Conservation (phyloP, 2,329 filamentous ascomycete genomes). For the Sporothrix luriei region DNA sequence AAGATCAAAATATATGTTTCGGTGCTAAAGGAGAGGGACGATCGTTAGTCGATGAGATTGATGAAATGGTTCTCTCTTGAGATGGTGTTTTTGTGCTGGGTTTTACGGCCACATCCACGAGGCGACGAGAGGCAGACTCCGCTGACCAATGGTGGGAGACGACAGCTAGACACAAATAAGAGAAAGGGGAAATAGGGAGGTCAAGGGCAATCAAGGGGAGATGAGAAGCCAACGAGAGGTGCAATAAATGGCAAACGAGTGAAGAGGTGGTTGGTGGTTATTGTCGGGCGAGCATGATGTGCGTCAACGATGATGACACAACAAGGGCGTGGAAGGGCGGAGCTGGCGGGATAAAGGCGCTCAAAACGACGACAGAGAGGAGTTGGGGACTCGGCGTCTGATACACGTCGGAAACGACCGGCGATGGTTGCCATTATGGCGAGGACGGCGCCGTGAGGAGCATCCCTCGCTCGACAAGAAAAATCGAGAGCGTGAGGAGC, state of each 20-base stretch:
- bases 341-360: background rate
- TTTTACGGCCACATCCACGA: slow-evolving; percentile 12
- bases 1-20: slow-evolving; percentile 3
- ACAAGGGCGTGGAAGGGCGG: slow-evolving; percentile 11
- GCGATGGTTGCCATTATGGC: background rate
- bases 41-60: slow-evolving; percentile 4
- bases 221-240: background rate
- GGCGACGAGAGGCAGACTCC: slow-evolving; percentile 20
- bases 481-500: background rate
- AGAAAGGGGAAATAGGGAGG: background rate
- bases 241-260: background rate
- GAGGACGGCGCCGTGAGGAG: background rate
- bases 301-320: slow-evolving; percentile 22
- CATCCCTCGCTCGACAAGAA: background rate
- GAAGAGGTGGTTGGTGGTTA: background rate
- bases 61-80: background rate
- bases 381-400: slow-evolving; percentile 1
- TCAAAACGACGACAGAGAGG: background rate
- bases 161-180: slow-evolving; percentile 7
- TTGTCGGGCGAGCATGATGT: background rate
- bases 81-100: background rate
- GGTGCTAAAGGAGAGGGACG: background rate
- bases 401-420: background rate
- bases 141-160: slow-evolving; percentile 12
- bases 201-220: background rate